Base-by-base conservation (phyloP, 768 basidiomycete species). In the Sarcodon sp. region DNA sequence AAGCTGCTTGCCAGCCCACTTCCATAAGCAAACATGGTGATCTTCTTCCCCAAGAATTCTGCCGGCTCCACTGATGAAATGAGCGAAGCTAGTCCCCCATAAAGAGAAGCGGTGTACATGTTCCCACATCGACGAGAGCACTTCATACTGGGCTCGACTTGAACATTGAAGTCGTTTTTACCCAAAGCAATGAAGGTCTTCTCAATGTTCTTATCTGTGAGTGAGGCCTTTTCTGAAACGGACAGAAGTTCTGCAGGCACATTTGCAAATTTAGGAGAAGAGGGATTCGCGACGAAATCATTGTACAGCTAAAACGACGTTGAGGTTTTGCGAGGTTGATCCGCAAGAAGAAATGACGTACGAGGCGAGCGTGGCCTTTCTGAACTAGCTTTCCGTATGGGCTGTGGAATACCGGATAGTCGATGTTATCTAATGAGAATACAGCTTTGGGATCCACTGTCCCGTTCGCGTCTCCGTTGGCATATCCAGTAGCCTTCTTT, bases 301-400 rank as follows among this genome's bases (percentile, higher is more conserved):
- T 92, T 87, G 71, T 77, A 92, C 59, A 83, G 49, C 59, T 60
- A 33, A 6, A 43, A 13, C 12, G 7, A 6, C 33, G 7, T 57
- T 4, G 21, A 27, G n/a, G n/a, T n/a, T n/a, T 27, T 27, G 21
- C 21, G 21, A 15, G 44, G 36, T 12, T n/a, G 48, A 36, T 43
- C 32, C n/a, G 33, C 35, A 9, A 1, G 4, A 6, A 10, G n/a
- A 11, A 15, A 6, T 15, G 21, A 59, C 69, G 45, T 46, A 71
- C 70, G 61, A 98, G 70, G 49, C 96, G 87, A 35, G 88, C 94
- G 63, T 94, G 84, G 39, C 89, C 92, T 69, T 97, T 99, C 65
- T 96, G 87, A 47, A 96, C 93, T 63, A 96, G 87, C 71, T 99
- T 99, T 70, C 96, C 94, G 66, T 97, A 99, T 0, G 96, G 96